Percentiles rank a stretch among this genome's conserved stretches.
phyloP scores from a whole-genome alignment of 2,329 filamentous ascomycete species.

The Chaetomium sp. region DNA sequence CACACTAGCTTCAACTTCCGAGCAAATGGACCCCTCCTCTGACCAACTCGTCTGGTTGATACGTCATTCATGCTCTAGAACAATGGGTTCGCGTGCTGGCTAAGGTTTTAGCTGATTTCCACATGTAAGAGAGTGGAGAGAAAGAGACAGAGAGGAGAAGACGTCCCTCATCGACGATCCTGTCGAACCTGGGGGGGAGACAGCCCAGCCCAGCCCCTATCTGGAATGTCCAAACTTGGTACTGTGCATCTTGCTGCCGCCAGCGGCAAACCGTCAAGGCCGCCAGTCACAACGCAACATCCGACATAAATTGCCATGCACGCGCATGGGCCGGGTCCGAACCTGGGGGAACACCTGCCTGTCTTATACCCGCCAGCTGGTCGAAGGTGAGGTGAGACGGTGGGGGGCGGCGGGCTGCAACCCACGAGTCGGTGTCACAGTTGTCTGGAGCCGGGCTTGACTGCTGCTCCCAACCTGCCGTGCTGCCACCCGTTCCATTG shows the following conservation, averaged over 20 bases:
- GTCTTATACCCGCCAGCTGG: constrained; percentile 17
- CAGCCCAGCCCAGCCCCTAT: background rate
- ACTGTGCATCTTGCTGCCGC: constrained; percentile 10
- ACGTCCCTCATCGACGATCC: background rate
- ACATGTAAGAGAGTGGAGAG: background rate
- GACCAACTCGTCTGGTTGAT: background rate
- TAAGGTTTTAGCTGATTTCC: background rate
- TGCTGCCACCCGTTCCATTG: constrained; percentile 1
- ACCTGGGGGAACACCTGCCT: constrained; percentile 27
- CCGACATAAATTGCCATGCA: constrained; percentile 22
- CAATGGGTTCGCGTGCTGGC: background rate
- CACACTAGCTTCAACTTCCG: constrained; percentile 3
- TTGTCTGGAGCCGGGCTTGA: constrained; percentile 11
- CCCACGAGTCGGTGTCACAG: constrained; percentile 26
- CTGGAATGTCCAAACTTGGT: background rate
- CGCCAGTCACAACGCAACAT: constrained; percentile 23
- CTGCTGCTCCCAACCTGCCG: background rate
- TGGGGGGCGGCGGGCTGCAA: constrained; percentile 20
- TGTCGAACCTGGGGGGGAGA: background rate
- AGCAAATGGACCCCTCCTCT: background rate
- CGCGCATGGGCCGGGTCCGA: constrained; percentile 26
- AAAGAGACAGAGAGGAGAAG: background rate
- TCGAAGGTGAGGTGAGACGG: background rate
- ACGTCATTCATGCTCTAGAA: background rate
- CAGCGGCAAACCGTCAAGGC: constrained; percentile 13